These are phyloP conservation scores for Ogataea allantospora DNA, from an alignment of 805 yeast species.

Conservation along the genomic window DNA sequence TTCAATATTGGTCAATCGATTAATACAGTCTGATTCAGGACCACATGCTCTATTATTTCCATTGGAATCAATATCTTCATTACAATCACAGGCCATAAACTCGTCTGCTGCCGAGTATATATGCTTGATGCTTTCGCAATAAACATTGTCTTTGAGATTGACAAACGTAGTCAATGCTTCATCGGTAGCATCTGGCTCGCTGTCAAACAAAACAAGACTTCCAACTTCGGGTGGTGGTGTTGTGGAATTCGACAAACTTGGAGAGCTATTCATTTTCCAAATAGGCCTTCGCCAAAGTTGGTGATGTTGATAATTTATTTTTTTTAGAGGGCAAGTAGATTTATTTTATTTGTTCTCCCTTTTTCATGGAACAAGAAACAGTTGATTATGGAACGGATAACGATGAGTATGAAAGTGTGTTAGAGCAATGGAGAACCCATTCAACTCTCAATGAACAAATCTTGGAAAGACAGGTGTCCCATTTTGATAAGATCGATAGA, in stretches of 20 bases:
- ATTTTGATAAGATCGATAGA: conserved; percentile 28
- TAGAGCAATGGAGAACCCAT: not conserved
- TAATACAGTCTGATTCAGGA: conserved; percentile 85
- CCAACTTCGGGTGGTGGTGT: conserved; percentile 21
- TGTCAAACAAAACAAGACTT: conserved; percentile 30
- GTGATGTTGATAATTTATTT: conserved; percentile 1
- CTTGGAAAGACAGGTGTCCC: conserved; percentile 21
- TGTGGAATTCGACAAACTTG: conserved; percentile 16
- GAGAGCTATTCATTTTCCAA: conserved; percentile 5
- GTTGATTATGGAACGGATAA: not conserved
- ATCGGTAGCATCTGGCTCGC: conserved; percentile 55
- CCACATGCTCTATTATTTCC: conserved; percentile 70
- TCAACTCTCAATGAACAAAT: conserved; percentile 1
- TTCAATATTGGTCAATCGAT: conserved; percentile 87
- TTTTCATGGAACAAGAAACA: not conserved
- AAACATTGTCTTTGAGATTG: conserved; percentile 57
- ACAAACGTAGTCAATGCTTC: conserved; percentile 66
- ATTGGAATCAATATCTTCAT: conserved; percentile 41
- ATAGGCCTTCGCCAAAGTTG: not conserved
- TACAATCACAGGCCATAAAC: conserved; percentile 89
- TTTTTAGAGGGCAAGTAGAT: conserved; percentile 8
- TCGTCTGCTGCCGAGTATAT: conserved; percentile 65
- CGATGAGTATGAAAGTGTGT: not conserved
- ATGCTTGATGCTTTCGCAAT: conserved; percentile 62
- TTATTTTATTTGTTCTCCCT: conserved; percentile 1